Evolutionary conservation across 2,329 filamentous ascomycete genomes (phyloP), one percentile per base, ranked within the genome.

Genomic region (Ophiocordyceps camponoti-floridani): DNA sequence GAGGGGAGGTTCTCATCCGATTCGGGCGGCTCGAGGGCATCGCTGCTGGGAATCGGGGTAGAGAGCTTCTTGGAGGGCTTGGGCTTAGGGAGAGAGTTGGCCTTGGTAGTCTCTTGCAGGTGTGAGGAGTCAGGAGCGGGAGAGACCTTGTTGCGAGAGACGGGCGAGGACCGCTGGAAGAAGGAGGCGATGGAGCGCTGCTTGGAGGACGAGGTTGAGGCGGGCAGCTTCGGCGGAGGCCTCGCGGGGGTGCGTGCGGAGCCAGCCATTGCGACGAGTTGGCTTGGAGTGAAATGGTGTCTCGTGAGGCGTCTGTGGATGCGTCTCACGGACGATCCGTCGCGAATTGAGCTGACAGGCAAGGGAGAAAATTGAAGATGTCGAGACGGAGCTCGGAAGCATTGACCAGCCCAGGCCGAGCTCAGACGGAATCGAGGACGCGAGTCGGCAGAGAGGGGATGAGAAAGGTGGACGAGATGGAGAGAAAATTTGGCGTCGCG

Each of bases 21-120:
- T 59, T 78, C 82, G 1, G 72, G 69, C 19, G 77, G 77, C 44
- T 81, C 77, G 26, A 76, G 59, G 33, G 72, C 73, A 61, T 93
- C 85, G 61, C 86, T 93, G 60, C 84, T 94, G 5, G 86, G 82
- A 6, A 82, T 73, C 4, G 86, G 85, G 0, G 85, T 88, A 47
- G 80, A 54, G 41, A 60, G 54, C 47, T 62, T 62, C 37, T 46
- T 44, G 6, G 63, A 63, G 43, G 70, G 70, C n/a, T 61, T 65
- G 43, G 48, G 44, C 49, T 53, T 55, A 47, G 61, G 61, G 18
- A 62, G 53, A 50, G 59, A 52, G 57, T 66, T 66, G 55, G 60
- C 58, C 47, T 62, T 64, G 16, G 60, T 63, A 26, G 63, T 62
- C 51, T 67, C 65, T 51, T 63, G 60, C 8, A 67, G 54, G 49